Base-by-base conservation (phyloP, 2,329 filamentous ascomycete species). In the Pseudocercospora musae region DNA sequence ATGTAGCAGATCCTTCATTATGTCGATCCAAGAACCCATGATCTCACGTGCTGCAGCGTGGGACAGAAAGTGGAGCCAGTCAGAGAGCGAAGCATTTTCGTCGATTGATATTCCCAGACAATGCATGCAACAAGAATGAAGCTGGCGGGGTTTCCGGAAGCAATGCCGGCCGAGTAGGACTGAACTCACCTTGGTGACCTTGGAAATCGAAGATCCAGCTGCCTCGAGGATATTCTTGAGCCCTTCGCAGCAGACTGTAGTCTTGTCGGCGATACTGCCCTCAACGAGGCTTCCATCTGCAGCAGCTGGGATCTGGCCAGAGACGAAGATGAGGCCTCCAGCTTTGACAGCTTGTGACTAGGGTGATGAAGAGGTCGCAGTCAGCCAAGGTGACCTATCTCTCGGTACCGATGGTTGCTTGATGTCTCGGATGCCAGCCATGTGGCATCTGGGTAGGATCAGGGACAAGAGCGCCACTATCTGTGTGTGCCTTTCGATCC, bases 151-250 rank as follows among this genome's bases (percentile, higher is more conserved):
- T n/a, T n/a, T n/a, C n/a, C n/a, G n/a, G n/a, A n/a, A n/a, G n/a
- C n/a, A n/a, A n/a, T n/a, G n/a, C n/a, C 27, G 50, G 25, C 49
- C 31, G 31, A 6, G 23, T 25, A 25, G 23, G 23, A n/a, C n/a
- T n/a, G 23, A 25, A 63, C 68, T 37, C 60, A 92, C 90, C 85
- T 97, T 96, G 80, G 97, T 90, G 52, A 96, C 89, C 78, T 88
- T 90, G 67, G 85, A 79, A 62, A 98, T 84, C 57, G 84, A 86
- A 21, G 90, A 93, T 58, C 91, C 92, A 23, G 92, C 92, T 71
- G 88, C 91, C 64, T 87, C 85, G 57, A 98, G 86, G 61, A 98
- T 91, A 48, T 90, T 90, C 77, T 89, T 84, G 73, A 97, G 85
- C 79, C 96, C 96, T 78, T 89, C 83, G 78, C 88, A 88, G 81